Evolutionary conservation across 148 eudicot species (phyloP), one percentile per base, ranked within the genome.

Genomic region (Persicaria maculosa): DNA sequence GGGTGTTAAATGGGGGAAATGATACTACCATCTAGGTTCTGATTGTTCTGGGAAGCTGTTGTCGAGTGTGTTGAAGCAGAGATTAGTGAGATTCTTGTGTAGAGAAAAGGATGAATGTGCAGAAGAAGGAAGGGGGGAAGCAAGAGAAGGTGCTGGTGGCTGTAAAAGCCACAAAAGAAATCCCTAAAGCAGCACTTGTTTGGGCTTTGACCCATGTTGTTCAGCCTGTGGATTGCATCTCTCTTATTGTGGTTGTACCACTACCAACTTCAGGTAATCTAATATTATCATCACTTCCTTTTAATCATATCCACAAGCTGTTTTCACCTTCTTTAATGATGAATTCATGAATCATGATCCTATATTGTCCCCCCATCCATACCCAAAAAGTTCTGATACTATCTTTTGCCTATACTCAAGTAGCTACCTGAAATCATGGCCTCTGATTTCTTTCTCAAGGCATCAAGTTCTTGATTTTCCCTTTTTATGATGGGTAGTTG

Each of bases 151-250:
- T 96, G 9, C 79, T 96, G 50, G 99, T 96, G 57, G 99, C 96
- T 64, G 99, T 90, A 8, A 96, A 92, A 84, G 97, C 97, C 17
- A 83, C 97, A 15, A 92, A 86, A 69, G 99, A 96, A 64, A 87
- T 96, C 3, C 90, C 97, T 14, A 96, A 89, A 68, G 79, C 88
- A 50, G 99, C 94, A 31, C 83, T 96, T 10, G 82, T 96, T 64
- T 96, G 99, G 99, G 97, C 99, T 62, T 80, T 96, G 81, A 90
- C 86, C 85, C 99, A 96, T 83, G 97, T 96, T 82, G 97, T 89
- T 81, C 99, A 96, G 72, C 99, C 99, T 72, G 97, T 97, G 57
- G 91, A 92, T 77, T 96, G 91, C 75, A 90, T 96, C 45, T 89
- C 93, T 15, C 77, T 96, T 55, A 86, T 96, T 77, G 97, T 92